Evolutionary conservation across 2,329 filamentous ascomycete genomes (phyloP).

Genomic region (Botryotinia narcissicola): DNA sequence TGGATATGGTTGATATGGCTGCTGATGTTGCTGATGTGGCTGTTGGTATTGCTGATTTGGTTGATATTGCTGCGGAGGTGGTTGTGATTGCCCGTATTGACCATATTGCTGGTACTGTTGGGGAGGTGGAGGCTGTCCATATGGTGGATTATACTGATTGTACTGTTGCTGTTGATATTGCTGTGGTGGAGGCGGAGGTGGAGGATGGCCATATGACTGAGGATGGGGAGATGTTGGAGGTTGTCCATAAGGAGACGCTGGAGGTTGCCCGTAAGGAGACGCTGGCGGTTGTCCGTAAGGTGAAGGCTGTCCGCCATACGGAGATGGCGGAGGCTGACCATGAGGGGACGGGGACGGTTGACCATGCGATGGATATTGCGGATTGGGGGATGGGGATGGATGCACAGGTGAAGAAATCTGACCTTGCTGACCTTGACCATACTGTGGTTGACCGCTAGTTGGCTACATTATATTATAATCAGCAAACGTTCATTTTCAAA

Average conservation of each 20-base stretch:
- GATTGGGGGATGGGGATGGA: conserved; percentile 8
- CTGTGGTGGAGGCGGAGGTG: not conserved
- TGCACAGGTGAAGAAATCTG: conserved; percentile 13
- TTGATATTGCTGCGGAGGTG: conserved; percentile 4
- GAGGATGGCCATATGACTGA: conserved; percentile 7
- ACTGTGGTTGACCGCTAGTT: conserved; percentile 12
- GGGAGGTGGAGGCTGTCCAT: conserved; percentile 5
- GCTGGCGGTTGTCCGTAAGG: not conserved
- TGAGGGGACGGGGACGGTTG: not conserved
- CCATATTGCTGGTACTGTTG: conserved; percentile 10
- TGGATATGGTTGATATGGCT: not conserved
- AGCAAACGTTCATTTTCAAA: conserved; percentile 8
- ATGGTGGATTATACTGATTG: conserved; percentile 5
- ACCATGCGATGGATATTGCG: conserved; percentile 1
- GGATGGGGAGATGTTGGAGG: not conserved
- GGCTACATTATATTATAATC: conserved; percentile 10
- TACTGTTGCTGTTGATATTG: conserved; percentile 8
- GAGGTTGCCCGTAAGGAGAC: not conserved
- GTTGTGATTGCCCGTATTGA: conserved; percentile 6
- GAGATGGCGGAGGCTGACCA: conserved; percentile 2
- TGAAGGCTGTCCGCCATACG: not conserved
- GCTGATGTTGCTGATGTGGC: not conserved
- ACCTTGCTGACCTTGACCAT: conserved; percentile 14
- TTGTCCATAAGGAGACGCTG: not conserved
- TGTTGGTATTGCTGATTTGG: not conserved